phyloP scores from a whole-genome alignment of 805 yeast genomes.

The Candida vartiovaarae region DNA sequence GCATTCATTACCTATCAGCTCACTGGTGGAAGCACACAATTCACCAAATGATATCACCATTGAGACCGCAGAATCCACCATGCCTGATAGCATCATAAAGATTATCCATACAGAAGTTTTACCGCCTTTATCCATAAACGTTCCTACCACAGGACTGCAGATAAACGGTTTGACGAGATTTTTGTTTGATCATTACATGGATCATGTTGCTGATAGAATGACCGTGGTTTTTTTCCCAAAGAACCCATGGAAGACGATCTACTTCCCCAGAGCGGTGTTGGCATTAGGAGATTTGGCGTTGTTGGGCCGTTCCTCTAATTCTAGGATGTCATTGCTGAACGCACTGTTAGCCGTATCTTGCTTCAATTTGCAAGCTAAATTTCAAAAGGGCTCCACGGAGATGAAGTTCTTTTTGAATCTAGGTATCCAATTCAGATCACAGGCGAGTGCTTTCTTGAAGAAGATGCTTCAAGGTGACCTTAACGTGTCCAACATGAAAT shows the following conservation, averaged over 20 bases:
- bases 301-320: constrained; percentile 64
- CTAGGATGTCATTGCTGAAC: constrained; percentile 70
- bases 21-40: neutral
- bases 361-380: constrained; percentile 69
- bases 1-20: neutral
- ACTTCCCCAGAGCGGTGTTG: constrained; percentile 73
- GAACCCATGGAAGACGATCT: constrained; percentile 86
- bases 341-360: constrained; percentile 79
- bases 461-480: constrained; percentile 44
- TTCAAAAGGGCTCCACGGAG: constrained; percentile 56
- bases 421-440: constrained; percentile 68
- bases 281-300: constrained; percentile 80
- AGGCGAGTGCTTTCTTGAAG: constrained; percentile 63
- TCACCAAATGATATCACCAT: constrained; percentile 8
- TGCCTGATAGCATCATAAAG: constrained; percentile 42
- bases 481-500: constrained; percentile 27
- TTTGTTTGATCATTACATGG: constrained; percentile 61
- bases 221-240: constrained; percentile 63
- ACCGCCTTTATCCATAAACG: constrained; percentile 24
- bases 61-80: constrained; percentile 31
- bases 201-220: constrained; percentile 75
- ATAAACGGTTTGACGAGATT: constrained; percentile 68
- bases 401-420: constrained; percentile 65
- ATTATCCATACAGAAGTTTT: constrained; percentile 29
- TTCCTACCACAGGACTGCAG: constrained; percentile 56